A percentile compares a stretch with the other conserved stretches of the same genome.
phyloP scores from a whole-genome alignment of 176 grass and related monocot species.

The sorghum (Sorghum bicolor) region Sorghum_bicolor_NCBIv3 NC_012871.2:61639501-61640000 shows the following conservation, averaged over 20 bases:
- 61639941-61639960: neutral
- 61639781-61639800: slow-evolving; percentile 16
- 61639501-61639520: neutral
- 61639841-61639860: neutral
- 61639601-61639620: neutral
- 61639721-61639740: neutral
- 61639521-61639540: neutral
- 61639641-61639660: neutral
- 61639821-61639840: too few species aligned
- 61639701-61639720: slow-evolving; percentile 17
- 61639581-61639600: neutral
- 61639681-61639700: neutral
- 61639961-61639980: neutral
- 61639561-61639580: neutral
- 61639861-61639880: neutral
- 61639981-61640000: neutral
- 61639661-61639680: neutral
- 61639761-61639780: neutral
- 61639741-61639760: neutral
- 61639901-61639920: neutral
- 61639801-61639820: neutral
- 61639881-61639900: neutral
- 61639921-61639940: neutral
- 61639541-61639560: neutral
- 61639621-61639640: neutral